Conservation (phyloP, 1,284 basidiomycete species). For the Sanghuangporus weigelae region DNA sequence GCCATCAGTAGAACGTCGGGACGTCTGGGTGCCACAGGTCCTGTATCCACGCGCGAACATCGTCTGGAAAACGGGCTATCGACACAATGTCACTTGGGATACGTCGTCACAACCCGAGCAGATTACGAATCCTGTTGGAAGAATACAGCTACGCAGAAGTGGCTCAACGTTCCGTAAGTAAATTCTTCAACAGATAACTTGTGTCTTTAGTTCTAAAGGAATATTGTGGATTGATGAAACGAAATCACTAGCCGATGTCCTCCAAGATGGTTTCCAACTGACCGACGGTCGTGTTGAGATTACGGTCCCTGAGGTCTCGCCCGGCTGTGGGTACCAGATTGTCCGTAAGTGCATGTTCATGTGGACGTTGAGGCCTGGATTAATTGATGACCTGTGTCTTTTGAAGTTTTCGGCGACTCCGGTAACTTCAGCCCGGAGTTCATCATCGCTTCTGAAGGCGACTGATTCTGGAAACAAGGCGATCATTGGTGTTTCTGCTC, state of each 20-base stretch:
- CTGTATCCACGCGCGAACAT: slow-evolving; percentile 31
- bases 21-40: slow-evolving; percentile 44
- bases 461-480: neutral
- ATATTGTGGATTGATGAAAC: too few species aligned
- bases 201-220: too few species aligned
- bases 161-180: slow-evolving; percentile 27
- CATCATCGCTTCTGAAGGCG: slow-evolving; percentile 28
- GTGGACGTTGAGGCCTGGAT: neutral
- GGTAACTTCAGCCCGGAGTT: slow-evolving; percentile 40
- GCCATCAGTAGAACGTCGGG: slow-evolving; percentile 26
- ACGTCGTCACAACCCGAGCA: slow-evolving; percentile 33
- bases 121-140: slow-evolving; percentile 42
- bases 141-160: slow-evolving; percentile 26
- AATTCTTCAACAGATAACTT: too few species aligned
- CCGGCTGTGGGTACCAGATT: slow-evolving; percentile 31
- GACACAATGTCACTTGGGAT: slow-evolving; percentile 43
- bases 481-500: too few species aligned
- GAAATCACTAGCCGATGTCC: slow-evolving; percentile 20
- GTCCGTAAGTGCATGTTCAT: slow-evolving; percentile 34
- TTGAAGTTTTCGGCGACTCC: slow-evolving; percentile 46
- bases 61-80: slow-evolving; percentile 38
- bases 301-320: slow-evolving; percentile 32
- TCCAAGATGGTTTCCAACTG: slow-evolving; percentile 39
- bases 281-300: slow-evolving; percentile 33
- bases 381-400: slow-evolving; percentile 5